Conservation (phyloP, 108 stramenopile genomes). For the Discostella stelligeroides region DNA sequence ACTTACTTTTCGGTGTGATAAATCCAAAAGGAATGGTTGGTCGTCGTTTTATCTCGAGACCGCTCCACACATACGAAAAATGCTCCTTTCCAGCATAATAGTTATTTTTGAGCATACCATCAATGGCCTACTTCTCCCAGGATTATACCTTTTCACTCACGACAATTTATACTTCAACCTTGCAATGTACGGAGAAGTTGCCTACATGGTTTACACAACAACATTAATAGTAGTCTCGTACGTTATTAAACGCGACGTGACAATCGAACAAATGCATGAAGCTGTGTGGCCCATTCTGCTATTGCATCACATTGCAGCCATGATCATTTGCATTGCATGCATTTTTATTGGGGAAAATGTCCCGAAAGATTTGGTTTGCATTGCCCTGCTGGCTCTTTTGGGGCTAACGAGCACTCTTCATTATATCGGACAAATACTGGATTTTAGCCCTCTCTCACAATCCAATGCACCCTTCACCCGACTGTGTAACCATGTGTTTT, state of each 20-base stretch:
- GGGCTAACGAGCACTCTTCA: conserved; percentile 39
- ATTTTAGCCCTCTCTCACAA: conserved; percentile 36
- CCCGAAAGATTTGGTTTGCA: conserved; percentile 32
- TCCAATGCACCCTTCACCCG: conserved; percentile 29
- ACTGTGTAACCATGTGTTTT: conserved; percentile 31
- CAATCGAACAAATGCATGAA: conserved; percentile 43
- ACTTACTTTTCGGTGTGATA: background rate
- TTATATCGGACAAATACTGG: conserved; percentile 39
- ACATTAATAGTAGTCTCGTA: conserved; percentile 19
- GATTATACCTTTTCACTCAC: conserved; percentile 25
- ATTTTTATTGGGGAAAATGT: conserved; percentile 21
- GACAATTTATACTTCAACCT: conserved; percentile 27
- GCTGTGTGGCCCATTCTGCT: conserved; percentile 39
- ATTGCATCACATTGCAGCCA: conserved; percentile 29
- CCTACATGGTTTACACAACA: conserved; percentile 32
- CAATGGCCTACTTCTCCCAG: conserved; percentile 34
- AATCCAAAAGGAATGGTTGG: conserved; percentile 40
- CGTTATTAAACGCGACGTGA: conserved; percentile 23
- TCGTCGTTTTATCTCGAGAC: conserved; percentile 44
- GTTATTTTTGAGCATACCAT: conserved; percentile 35
- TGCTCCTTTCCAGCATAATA: conserved; percentile 33
- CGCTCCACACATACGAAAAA: conserved; percentile 29
- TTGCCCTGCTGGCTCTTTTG: conserved; percentile 24
- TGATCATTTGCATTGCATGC: conserved; percentile 29
- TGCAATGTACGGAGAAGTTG: conserved; percentile 39